These are phyloP conservation scores for Gloeophyllum trabeum DNA, from an alignment of 768 basidiomycete species.

Conservation along the genomic window DNA sequence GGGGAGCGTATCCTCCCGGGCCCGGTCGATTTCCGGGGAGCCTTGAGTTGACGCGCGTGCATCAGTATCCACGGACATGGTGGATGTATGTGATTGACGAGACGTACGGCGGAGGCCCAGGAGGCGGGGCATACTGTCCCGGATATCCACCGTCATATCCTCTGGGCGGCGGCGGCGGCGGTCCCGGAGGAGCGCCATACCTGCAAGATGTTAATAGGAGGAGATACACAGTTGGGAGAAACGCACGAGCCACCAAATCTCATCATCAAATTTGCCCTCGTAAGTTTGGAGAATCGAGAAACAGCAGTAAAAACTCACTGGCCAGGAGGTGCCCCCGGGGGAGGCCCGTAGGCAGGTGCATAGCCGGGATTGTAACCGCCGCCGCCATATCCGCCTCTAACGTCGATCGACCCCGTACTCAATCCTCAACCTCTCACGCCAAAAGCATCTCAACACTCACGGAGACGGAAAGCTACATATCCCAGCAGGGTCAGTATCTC, in stretches of 20 bases:
- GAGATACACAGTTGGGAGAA: constrained; percentile 4
- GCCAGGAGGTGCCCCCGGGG: constrained; percentile 10
- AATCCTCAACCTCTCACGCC: not conserved
- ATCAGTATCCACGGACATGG: not conserved
- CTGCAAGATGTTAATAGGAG: not conserved
- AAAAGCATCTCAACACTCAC: constrained; percentile 1
- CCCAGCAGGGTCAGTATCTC: not conserved
- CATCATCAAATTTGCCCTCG: not conserved
- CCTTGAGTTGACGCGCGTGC: not conserved
- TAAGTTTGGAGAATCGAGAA: constrained; percentile 5
- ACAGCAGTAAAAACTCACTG: constrained; percentile 11
- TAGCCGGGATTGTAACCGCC: not conserved
- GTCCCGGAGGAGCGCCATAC: constrained; percentile 1
- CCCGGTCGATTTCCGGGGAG: not conserved
- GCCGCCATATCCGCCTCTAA: not conserved
- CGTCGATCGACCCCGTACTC: not conserved
- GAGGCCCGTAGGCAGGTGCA: constrained; percentile 10
- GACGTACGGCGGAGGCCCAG: not conserved
- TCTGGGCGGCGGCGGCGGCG: not conserved
- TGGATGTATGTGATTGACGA: not conserved
- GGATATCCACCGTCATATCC: constrained; percentile 6
- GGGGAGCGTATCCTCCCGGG: constrained; percentile 10
- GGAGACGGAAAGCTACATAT: constrained; percentile 5
- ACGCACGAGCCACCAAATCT: constrained; percentile 3
- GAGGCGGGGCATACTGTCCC: constrained; percentile 8